Base-by-base conservation (phyloP, 2,329 filamentous ascomycete species). In the Diaporthe destruens region DNA sequence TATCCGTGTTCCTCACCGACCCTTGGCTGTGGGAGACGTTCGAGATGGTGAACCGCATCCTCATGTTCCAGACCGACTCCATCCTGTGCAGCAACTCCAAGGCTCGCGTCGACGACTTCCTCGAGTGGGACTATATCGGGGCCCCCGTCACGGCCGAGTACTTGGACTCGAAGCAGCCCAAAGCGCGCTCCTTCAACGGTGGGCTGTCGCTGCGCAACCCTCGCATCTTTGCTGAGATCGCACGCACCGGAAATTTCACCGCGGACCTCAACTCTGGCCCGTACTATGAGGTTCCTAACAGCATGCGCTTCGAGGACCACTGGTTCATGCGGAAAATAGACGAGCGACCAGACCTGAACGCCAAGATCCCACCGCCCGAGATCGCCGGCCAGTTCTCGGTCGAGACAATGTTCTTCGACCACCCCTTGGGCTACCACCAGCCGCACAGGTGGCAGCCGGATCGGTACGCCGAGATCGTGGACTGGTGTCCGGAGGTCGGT, bases 51-150 rank as follows among this genome's bases (percentile, higher is more conserved):
- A 68, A 74, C 39, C 79, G 81, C 70, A 72, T 83, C n/a, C 77
- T 83, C 9, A 75, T 82, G 18, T 83, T 83, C 78, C 81, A 83
- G 76, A 77, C 79, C 25, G 82, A 83, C 75, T 80, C 79, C 73
- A 79, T 83, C 69, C 54, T 84, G 8, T 84, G 81, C 77, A 77
- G 76, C 61, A 80, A 79, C 32, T 72, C 79, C 16, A 59, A 75
- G 25, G 71, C 68, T 12, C 76, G 74, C 68, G 76, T 79, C 29
- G 82, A 83, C 68, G 81, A 82, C 67, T 84, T 72, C 69, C 29
- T 83, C 20, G 75, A 77, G 42, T 83, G 76, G 74, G 82, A 84
- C 75, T 77, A 79, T 32, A 74, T 82, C 61, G 80, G 80, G 1
- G 80, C 80, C 29, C 79, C 80, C 3, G 77, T 80, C 42, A 36